phyloP scores from a whole-genome alignment of 352 stramenopile species.

The Phytophthora crassamura region DNA sequence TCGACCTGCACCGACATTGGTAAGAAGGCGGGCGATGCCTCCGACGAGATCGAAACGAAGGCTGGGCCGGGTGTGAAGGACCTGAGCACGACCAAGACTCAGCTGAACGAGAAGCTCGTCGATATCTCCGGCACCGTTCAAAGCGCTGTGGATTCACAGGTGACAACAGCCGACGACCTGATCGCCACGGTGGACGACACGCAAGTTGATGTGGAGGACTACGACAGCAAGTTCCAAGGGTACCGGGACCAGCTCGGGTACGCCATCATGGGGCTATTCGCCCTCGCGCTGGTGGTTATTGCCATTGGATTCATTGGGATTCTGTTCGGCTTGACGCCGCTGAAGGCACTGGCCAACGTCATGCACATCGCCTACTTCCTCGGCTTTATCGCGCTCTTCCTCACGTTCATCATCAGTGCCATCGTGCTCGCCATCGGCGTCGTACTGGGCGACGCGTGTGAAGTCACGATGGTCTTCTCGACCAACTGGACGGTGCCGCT shows the following conservation, averaged over 20 bases:
- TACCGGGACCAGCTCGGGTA: conserved; percentile 49
- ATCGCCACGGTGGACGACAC: conserved; percentile 42
- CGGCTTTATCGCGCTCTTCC: conserved; percentile 67
- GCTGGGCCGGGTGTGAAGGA: conserved; percentile 40
- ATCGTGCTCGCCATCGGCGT: conserved; percentile 66
- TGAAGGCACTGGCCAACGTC: conserved; percentile 69
- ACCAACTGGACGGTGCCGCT: conserved; percentile 66
- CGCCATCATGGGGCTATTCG: conserved; percentile 64
- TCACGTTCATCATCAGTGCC: conserved; percentile 68
- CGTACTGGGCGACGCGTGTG: conserved; percentile 65
- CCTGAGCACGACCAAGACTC: conserved; percentile 39
- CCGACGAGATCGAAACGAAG: conserved; percentile 45
- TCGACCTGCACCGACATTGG: conserved; percentile 39
- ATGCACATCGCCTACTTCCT: conserved; percentile 81
- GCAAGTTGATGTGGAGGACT: conserved; percentile 39
- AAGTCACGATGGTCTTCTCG: conserved; percentile 54
- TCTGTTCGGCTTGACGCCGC: conserved; percentile 66
- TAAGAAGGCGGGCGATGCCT: conserved; percentile 28
- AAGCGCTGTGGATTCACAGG: conserved; percentile 43
- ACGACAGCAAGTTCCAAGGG: conserved; percentile 45
- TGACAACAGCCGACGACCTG: conserved; percentile 35
- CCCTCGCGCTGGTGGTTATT: conserved; percentile 56
- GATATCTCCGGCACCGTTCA: conserved; percentile 44
- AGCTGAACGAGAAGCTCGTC: conserved; percentile 53
- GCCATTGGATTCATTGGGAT: conserved; percentile 66